A percentile compares a stretch with the other conserved stretches of the same genome.
These are phyloP conservation scores for Colletotrichum ledebouriae DNA, from an alignment of 2,329 filamentous ascomycete genomes.

Conservation along the genomic window DNA sequence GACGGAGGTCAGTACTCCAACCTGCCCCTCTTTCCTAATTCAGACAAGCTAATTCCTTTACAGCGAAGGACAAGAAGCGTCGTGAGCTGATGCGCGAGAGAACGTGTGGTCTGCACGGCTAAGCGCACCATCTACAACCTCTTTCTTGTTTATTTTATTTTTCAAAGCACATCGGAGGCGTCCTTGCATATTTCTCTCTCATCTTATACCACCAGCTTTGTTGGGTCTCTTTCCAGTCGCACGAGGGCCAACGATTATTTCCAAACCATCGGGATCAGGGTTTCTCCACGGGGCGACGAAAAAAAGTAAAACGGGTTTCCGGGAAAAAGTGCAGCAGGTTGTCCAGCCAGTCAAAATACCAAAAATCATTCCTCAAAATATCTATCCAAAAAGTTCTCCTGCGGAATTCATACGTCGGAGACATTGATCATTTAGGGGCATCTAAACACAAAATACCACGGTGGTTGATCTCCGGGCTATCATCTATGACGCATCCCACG, in stretches of 20 bases:
- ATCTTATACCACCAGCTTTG: constrained; percentile 42
- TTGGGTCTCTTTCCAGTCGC: constrained; percentile 21
- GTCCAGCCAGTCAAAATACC: constrained; percentile 8
- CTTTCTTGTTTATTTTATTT: constrained; percentile 38
- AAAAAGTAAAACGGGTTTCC: constrained; percentile 6
- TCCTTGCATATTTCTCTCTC: constrained; percentile 41
- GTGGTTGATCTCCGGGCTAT: background rate
- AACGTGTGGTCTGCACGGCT: constrained; percentile 60
- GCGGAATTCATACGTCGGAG: constrained; percentile 8
- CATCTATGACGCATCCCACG: too few species aligned
- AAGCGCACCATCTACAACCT: background rate
- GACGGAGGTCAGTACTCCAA: constrained; percentile 73
- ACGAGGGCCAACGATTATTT: constrained; percentile 10
- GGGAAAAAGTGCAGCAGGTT: constrained; percentile 5
- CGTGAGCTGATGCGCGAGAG: constrained; percentile 76
- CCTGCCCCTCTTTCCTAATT: background rate
- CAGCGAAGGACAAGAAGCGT: constrained; percentile 77
- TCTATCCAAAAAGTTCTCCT: constrained; percentile 23
- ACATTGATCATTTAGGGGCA: constrained; percentile 9
- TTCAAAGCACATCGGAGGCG: constrained; percentile 33
- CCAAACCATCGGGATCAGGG: constrained; percentile 35
- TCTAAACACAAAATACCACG: constrained; percentile 6
- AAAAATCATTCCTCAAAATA: constrained; percentile 6
- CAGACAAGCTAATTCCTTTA: constrained; percentile 50
- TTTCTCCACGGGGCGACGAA: constrained; percentile 29